Conservation (phyloP, 2,329 filamentous ascomycete genomes). For the Claviceps purpurea region DNA sequence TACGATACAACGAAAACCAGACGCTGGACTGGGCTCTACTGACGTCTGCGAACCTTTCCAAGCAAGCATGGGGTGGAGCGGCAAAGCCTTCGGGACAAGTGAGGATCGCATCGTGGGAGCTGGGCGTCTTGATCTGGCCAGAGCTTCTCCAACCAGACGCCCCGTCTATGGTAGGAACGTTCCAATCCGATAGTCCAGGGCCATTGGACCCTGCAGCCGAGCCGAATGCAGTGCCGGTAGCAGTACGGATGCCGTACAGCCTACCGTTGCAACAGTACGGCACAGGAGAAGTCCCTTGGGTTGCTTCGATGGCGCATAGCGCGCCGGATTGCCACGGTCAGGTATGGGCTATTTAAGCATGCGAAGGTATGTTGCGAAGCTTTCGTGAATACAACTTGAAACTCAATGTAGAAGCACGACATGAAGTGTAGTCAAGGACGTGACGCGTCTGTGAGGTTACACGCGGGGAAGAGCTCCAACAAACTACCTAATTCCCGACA, state of each 20-base stretch:
- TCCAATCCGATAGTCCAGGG: constrained; percentile 44
- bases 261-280: constrained; percentile 58
- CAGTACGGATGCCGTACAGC: constrained; percentile 71
- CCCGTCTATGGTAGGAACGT: constrained; percentile 52
- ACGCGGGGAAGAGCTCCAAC: too few relatives aligned
- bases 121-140: constrained; percentile 76
- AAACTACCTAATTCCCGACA: too few relatives aligned
- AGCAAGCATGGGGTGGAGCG: constrained; percentile 73
- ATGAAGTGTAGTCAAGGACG: too few relatives aligned
- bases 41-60: constrained; percentile 84
- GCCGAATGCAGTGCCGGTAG: constrained; percentile 35
- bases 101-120: constrained; percentile 68
- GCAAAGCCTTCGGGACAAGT: constrained; percentile 43
- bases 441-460: too few relatives aligned
- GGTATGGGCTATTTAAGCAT: constrained; percentile 18
- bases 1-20: constrained; percentile 42
- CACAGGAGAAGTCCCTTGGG: constrained; percentile 59
- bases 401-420: too few relatives aligned
- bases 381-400: too few relatives aligned
- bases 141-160: constrained; percentile 34
- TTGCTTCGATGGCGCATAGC: constrained; percentile 44
- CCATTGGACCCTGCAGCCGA: constrained; percentile 10
- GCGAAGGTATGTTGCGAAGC: not conserved
- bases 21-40: constrained; percentile 72
- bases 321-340: constrained; percentile 49